Conservation (phyloP, 225 moss, liverwort and hornwort species). For the Climacium dendroides region DNA sequence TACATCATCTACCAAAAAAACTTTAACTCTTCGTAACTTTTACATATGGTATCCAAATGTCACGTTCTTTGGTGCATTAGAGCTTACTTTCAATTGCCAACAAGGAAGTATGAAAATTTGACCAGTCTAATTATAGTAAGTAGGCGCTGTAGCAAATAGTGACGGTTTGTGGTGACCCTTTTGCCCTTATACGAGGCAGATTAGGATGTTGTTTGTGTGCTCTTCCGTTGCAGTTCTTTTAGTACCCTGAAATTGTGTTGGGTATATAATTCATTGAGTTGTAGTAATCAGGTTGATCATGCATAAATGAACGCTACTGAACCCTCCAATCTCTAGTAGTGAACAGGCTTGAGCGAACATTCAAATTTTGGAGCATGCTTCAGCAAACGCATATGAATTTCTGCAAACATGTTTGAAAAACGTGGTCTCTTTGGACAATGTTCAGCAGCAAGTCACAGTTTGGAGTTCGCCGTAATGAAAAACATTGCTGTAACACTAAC, state of each 20-base stretch:
- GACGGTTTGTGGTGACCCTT: neutral
- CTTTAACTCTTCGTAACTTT: neutral
- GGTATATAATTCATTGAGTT: neutral
- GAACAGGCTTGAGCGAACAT: neutral
- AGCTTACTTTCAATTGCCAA: neutral
- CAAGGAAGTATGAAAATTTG: neutral
- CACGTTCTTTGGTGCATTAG: fast-evolving
- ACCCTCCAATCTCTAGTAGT: neutral
- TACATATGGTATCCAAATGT: neutral
- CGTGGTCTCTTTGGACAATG: no score
- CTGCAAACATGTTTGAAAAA: neutral
- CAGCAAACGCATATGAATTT: neutral
- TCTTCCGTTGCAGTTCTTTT: neutral
- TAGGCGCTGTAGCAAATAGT: neutral
- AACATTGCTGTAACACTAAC: no score
- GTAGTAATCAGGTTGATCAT: neutral
- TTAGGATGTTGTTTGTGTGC: neutral
- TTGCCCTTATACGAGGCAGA: neutral
- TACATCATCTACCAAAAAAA: neutral
- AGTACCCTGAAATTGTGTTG: no score
- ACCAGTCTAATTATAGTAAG: no score
- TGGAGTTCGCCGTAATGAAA: no score
- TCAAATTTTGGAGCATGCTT: neutral
- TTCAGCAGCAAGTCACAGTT: neutral
- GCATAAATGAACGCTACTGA: neutral